phyloP scores from a whole-genome alignment of 2,329 filamentous ascomycete genomes.

The Sporothrix protearum region DNA sequence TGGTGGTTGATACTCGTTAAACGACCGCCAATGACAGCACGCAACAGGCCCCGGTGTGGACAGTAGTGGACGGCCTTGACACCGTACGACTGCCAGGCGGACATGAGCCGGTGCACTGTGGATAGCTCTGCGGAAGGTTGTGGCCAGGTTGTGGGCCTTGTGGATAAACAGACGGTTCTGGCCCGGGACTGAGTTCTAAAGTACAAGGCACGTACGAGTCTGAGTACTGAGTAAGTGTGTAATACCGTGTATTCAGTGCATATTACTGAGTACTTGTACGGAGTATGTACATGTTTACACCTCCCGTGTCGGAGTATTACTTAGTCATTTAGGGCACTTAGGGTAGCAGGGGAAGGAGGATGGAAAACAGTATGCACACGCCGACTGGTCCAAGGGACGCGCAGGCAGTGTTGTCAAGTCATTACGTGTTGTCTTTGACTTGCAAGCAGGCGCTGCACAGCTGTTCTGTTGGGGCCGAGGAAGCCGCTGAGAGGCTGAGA shows the following conservation, averaged over 20 bases:
- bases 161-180: not conserved
- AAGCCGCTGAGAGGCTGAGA: not conserved
- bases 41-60: not conserved
- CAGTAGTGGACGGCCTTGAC: not conserved
- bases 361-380: not conserved
- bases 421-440: not conserved
- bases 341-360: not conserved
- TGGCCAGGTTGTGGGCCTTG: not conserved
- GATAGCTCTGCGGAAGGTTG: not conserved
- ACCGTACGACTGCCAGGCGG: not conserved
- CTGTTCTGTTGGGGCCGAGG: constrained; percentile 3
- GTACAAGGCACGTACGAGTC: not conserved
- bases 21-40: constrained; percentile 10
- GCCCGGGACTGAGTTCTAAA: not conserved
- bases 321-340: not conserved
- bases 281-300: too few species aligned
- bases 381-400: not conserved
- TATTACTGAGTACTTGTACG: too few species aligned
- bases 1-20: not conserved
- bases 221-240: not conserved
- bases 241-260: too few species aligned
- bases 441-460: not conserved
- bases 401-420: not conserved
- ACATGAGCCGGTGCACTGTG: not conserved
- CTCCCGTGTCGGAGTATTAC: not conserved